Evolutionary conservation across 805 yeast species (phyloP), one percentile per base, ranked within the genome.

Genomic region (Lachancea quebecensis): DNA sequence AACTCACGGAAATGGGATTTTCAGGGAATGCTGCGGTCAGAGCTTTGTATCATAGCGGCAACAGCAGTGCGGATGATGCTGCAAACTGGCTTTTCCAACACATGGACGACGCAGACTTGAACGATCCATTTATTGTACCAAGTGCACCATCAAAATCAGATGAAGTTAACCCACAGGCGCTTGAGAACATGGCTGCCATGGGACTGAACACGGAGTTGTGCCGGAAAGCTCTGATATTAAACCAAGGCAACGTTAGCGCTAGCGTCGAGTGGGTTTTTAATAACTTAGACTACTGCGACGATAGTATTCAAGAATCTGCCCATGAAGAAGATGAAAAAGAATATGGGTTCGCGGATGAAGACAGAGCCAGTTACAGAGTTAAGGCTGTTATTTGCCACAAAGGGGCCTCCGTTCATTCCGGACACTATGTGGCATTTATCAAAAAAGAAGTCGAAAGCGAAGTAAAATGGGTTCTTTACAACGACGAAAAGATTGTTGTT

Each of bases 221-320:
- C n/a, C 73, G 65, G 41, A 86, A 86, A 52, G 95, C 97, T 0
- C 67, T 93, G 35, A 46, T 74, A 15, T 51, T 82, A 42, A 81
- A 75, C 53, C 65, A 68, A 6, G 76, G 77, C 25, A 83, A 84
- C 56, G 68, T 81, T 2, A 90, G 85, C 54, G 76, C 77, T 1
- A 85, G 98, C 3, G 84, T 89, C 4, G 96, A 89, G 48, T 93
- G 98, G 98, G 73, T 93, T 6, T 93, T 93, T 59, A 67, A 68
- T 18, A 76, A 91, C 58, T 87, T 95, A 10, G 85, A 85, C 49
- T 95, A 85, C 62, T 25, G 17, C 30, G 77, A 80, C 54, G 95
- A 90, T 3, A 72, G 63, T 6, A 52, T 82, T 3, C 68, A 70
- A 3, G 55, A 50, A 9, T 59, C 50, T 4, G 52, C 50, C 2